Conservation (phyloP, 345 rosid species). For the Isatis tinctoria region DNA sequence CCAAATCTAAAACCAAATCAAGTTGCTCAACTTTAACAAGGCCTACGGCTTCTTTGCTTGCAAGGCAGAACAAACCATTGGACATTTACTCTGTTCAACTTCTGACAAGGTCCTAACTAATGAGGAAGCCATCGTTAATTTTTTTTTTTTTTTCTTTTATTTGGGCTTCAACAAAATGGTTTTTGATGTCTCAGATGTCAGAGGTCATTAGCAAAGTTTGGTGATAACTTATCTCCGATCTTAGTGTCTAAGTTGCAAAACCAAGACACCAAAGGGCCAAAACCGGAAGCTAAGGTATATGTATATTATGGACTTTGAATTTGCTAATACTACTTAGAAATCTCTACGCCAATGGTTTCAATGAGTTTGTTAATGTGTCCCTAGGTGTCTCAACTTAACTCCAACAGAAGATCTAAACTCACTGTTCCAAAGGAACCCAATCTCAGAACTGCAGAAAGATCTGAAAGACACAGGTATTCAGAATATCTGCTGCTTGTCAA, state of each 20-base stretch:
- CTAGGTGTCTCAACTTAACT: conserved; percentile 16
- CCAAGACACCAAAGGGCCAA: conserved; percentile 58
- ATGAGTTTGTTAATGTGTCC: background rate
- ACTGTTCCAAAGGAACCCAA: conserved; percentile 34
- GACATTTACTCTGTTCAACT: conserved; percentile 37
- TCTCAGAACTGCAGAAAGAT: conserved; percentile 32
- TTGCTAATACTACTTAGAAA: background rate
- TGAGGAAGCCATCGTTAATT: background rate
- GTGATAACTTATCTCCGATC: conserved; percentile 34
- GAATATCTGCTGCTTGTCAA: background rate
- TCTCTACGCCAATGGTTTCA: background rate
- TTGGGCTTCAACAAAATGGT: background rate
- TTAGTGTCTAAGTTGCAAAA: conserved; percentile 37
- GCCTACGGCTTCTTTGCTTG: conserved; percentile 90
- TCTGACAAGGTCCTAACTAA: conserved; percentile 34
- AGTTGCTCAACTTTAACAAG: conserved; percentile 59
- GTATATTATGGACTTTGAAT: background rate
- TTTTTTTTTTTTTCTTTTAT: background rate
- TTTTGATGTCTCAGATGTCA: conserved; percentile 38
- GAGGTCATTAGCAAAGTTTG: conserved; percentile 30
- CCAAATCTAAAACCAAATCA: conserved; percentile 28
- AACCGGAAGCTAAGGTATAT: conserved; percentile 47
- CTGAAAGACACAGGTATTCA: conserved; percentile 24
- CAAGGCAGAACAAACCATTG: conserved; percentile 49
- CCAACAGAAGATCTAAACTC: conserved; percentile 22